Conservation (phyloP, 2,329 filamentous ascomycete species). For the Myrmaecium sp. region DNA sequence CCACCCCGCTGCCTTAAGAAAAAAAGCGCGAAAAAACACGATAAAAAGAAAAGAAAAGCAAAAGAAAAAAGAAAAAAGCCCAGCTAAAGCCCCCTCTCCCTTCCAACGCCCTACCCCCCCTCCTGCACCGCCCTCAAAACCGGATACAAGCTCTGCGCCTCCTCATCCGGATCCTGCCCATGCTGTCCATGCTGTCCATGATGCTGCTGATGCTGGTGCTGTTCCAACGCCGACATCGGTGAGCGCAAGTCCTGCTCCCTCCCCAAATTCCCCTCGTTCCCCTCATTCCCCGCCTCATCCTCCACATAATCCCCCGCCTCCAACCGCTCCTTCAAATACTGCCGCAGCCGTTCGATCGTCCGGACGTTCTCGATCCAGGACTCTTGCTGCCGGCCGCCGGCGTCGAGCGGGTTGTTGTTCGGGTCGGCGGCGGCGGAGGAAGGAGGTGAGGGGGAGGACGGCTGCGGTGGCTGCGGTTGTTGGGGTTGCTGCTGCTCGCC, state of each 20-base stretch:
- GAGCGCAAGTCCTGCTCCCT: conserved; percentile 11
- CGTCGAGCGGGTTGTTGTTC: no score
- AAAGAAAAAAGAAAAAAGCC: neutral
- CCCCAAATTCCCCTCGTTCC: conserved; percentile 8
- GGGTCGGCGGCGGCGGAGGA: conserved; percentile 5
- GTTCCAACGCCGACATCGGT: conserved; percentile 16
- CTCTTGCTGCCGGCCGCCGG: conserved; percentile 32
- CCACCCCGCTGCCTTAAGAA: no score
- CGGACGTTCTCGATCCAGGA: conserved; percentile 47
- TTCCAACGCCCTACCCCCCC: conserved; percentile 18
- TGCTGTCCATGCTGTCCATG: neutral
- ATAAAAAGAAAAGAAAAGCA: neutral
- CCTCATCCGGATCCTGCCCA: no score
- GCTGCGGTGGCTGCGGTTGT: no score
- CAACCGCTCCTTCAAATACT: conserved; percentile 38
- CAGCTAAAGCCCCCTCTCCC: neutral
- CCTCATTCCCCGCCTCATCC: conserved; percentile 13
- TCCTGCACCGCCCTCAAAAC: conserved; percentile 24
- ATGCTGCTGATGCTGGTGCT: no score
- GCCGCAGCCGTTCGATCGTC: conserved; percentile 42
- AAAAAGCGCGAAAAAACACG: neutral
- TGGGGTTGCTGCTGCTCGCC: no score
- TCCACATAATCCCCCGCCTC: conserved; percentile 33
- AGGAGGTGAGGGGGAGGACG: conserved; percentile 16
- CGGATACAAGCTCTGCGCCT: conserved; percentile 22